Evolutionary conservation across 352 stramenopile genomes (phyloP), one percentile per base, ranked within the genome.

Genomic region (Pythium monospermum): DNA sequence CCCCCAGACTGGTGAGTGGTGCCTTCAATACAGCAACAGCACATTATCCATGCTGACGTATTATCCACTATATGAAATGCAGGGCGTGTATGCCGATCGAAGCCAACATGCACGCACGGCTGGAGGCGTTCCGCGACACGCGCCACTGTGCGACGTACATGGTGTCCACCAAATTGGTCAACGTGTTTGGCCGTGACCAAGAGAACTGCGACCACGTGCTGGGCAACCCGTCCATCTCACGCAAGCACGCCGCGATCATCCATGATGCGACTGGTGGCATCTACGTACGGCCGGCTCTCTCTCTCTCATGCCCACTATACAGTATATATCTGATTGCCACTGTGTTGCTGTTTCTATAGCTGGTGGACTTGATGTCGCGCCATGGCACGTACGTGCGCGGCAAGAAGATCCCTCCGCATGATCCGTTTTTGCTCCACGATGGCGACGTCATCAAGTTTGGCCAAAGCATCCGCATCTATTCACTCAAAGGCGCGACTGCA

Each of bases 281-380:
- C 44, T 95, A 91, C 45, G 83, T 94, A 48, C 47, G 59, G 61
- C 4, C 37, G 10, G 25, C 28, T 54, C 19, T 30, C 22, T n/a
- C 23, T 41, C 2, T 21, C 18, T 41, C 13, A 7, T 26, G 10
- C n/a, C 39, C n/a, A 30, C 28, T 25, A 36, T 35, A 22, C 21
- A 25, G n/a, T n/a, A 35, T 7, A 15, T 33, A 19, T n/a, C 19
- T 18, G 32, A 15, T 33, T 26, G 8, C 5, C 2, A 13, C 19
- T 10, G 56, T 28, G 27, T 61, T 40, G 49, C 4, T 36, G 27
- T 37, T 35, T 33, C 32, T 43, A 18, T 64, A 95, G 84, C 71
- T 95, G 38, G 83, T 92, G 46, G 84, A 95, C 41, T 59, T 95
- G 13, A 95, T 95, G 84, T 95, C 84, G 19, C 80, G 84, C 8